Evolutionary conservation across 495 filamentous ascomycete genomes (phyloP), one percentile per base, ranked within the genome.

Genomic region (Xylaria castorea): DNA sequence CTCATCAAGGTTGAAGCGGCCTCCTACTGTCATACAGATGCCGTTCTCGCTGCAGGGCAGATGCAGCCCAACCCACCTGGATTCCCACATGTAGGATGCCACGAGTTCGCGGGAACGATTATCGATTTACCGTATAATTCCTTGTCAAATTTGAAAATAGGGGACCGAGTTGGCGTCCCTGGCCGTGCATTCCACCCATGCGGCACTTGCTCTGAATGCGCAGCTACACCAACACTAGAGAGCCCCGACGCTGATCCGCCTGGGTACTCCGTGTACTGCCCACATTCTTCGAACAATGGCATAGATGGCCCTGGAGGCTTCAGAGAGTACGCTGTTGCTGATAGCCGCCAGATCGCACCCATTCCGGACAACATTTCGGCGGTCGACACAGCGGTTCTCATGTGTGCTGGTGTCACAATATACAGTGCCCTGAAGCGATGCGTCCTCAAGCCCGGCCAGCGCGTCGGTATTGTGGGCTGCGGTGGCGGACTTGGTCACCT

Each of bases 321-420:
- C 73, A 30, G 69, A 38, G 74, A 79, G 55, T 79, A 77, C 38
- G 77, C 76, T 0, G 61, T 76, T 25, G 77, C 73, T 27, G 77
- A 79, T 32, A 50, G 32, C 2, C 62, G 77, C 1, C 77, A 79
- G 66, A 68, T 77, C 11, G 62, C 73, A 5, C 72, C 73, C 1
- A 80, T 86, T 42, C 83, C 83, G 0, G 80, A 81, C 9, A 71
- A 58, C 34, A 64, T 86, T 16, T 71, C 57, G n/a, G 75, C 75
- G 22, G 80, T 75, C 63, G 80, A 85, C 16, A 83, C 86, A 0
- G 86, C 86, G 1, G 83, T 84, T 16, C 69, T 89, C 68, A 84
- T 87, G 83, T 89, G 87, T 68, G 87, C 84, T 32, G 87, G 88
- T 38, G 80, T 84, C 0, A 90, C 88, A 0, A 84, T 89, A 36